A percentile compares a stretch with the other conserved stretches of the same genome.
Conservation (phyloP, 768 basidiomycete species). For the Cystofilobasidium ferigula region DNA sequence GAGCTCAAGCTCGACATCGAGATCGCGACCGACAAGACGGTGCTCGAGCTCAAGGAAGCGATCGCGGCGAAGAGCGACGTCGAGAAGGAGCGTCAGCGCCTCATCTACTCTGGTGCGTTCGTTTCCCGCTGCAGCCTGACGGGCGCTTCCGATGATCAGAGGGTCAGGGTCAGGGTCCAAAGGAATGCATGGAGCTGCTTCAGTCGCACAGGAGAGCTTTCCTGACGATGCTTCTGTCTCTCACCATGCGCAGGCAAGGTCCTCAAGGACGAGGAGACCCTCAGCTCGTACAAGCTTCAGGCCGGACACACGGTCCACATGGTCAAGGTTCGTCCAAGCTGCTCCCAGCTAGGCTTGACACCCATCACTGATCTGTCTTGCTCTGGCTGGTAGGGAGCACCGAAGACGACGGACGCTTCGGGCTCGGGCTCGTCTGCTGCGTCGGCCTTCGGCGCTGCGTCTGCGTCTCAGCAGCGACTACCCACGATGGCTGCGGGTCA, state of each 20-base stretch:
- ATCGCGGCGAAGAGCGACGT: slow-evolving; percentile 80
- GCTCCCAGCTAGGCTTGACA: slow-evolving; percentile 12
- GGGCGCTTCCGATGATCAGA: slow-evolving; percentile 25
- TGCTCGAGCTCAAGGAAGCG: slow-evolving; percentile 77
- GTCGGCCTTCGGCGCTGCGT: slow-evolving; percentile 35
- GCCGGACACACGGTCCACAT: slow-evolving; percentile 79
- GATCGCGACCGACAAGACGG: slow-evolving; percentile 38
- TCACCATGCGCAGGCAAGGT: slow-evolving; percentile 20
- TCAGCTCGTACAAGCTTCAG: slow-evolving; percentile 82
- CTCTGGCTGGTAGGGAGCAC: not conserved
- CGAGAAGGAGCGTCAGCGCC: slow-evolving; percentile 69
- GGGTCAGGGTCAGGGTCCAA: slow-evolving; percentile 15
- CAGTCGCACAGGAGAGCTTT: slow-evolving; percentile 43
- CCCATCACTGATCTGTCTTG: not conserved
- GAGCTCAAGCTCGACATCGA: slow-evolving; percentile 65
- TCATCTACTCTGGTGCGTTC: slow-evolving; percentile 73
- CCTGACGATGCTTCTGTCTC: slow-evolving; percentile 46
- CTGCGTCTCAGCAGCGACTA: slow-evolving; percentile 38
- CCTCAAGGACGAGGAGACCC: slow-evolving; percentile 62
- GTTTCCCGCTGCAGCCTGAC: not conserved
- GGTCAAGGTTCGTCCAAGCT: slow-evolving; percentile 70
- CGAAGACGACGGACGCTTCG: slow-evolving; percentile 22
- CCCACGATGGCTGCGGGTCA: slow-evolving; percentile 87
- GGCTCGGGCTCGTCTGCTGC: slow-evolving; percentile 41
- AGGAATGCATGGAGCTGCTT: not conserved